Evolutionary conservation across 2,329 filamentous ascomycete species (phyloP), one percentile per base, ranked within the genome.

Genomic region (Aschersonia sp.): DNA sequence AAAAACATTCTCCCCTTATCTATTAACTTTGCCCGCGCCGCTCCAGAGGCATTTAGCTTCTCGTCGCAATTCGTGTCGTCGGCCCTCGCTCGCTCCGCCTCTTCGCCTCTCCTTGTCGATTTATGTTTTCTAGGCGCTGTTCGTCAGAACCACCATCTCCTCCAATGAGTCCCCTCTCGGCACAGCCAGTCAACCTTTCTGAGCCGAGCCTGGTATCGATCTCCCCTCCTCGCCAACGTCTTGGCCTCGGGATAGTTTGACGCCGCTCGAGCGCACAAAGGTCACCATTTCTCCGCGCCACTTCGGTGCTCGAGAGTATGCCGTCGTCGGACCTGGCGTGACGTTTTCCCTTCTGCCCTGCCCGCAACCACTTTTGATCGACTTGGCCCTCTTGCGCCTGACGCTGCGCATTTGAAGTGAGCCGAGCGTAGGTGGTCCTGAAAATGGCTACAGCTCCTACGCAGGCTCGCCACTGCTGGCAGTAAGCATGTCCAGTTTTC

Each of bases 381-480:
- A 22, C 22, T 22, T 22, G 22, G 22, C 22, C 22, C 22, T 22
- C 22, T 22, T 4, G 22, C 32, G 22, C 35, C 32, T 33, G 14
- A 32, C 40, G 6, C 51, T 54, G 52, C 49, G 49, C 39, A 49
- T 56, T 31, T 2, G 35, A 39, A 39, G 35, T 9, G 35, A 39
- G 9, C 9, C 35, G 9, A 39, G 2, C 35, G 35, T 39, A 22
- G 22, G 22, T 22, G 22, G 22, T 22, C 35, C 12, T 12, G 9
- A 4, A 39, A 12, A 49, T 54, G 49, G 45, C 53, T 42, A 60
- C 22, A 22, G 22, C 22, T 22, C 22, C 22, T 22, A 2, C 22
- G 22, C 22, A 60, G 54, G 64, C 66, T 50, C 59, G 58, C 56
- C 58, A 63, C 51, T 54, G 59, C 48, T 68, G 65, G 66, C 64